Conservation (phyloP, 208 protist species). For the Zelonia costaricensis region DNA sequence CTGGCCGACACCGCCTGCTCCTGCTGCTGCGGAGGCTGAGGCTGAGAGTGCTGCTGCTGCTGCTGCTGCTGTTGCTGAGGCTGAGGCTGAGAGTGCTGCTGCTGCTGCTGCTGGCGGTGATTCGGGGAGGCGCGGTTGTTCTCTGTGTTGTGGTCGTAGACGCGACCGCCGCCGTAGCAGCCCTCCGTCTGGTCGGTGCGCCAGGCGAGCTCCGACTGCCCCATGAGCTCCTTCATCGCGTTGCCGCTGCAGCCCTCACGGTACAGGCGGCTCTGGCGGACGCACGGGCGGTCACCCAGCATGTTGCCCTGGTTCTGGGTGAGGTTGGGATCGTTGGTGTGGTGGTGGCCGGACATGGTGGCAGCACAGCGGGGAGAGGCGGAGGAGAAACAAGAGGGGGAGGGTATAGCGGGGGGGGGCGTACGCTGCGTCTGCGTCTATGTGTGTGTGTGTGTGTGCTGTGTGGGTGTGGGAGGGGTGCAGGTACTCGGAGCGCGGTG, state of each 20-base stretch:
- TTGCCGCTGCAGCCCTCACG: conserved; percentile 81
- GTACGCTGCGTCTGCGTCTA: too few species aligned
- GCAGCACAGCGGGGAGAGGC: neutral
- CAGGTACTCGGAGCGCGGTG: neutral
- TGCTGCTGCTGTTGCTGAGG: conserved; percentile 13
- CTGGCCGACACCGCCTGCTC: conserved; percentile 24
- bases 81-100: conserved; percentile 21
- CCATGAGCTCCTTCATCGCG: conserved; percentile 86
- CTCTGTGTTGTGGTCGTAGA: conserved; percentile 70
- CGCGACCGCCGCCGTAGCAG: conserved; percentile 66
- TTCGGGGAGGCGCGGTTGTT: conserved; percentile 32
- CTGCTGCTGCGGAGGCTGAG: conserved; percentile 1
- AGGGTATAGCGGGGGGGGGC: too few species aligned
- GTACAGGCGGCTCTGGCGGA: conserved; percentile 85
- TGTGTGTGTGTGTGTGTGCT: neutral
- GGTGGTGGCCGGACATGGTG: conserved; percentile 63
- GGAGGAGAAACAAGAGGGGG: conserved; percentile 10
- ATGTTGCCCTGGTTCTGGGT: conserved; percentile 90
- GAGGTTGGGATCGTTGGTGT: conserved; percentile 55
- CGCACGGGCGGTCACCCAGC: conserved; percentile 84
- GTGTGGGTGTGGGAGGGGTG: neutral
- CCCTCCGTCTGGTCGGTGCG: conserved; percentile 76
- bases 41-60: conserved; percentile 25
- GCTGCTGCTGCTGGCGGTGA: conserved; percentile 20
- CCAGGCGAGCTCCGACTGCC: conserved; percentile 81